phyloP scores from a whole-genome alignment of 305 asterid species.

The Fraxinus angustifolia region DNA sequence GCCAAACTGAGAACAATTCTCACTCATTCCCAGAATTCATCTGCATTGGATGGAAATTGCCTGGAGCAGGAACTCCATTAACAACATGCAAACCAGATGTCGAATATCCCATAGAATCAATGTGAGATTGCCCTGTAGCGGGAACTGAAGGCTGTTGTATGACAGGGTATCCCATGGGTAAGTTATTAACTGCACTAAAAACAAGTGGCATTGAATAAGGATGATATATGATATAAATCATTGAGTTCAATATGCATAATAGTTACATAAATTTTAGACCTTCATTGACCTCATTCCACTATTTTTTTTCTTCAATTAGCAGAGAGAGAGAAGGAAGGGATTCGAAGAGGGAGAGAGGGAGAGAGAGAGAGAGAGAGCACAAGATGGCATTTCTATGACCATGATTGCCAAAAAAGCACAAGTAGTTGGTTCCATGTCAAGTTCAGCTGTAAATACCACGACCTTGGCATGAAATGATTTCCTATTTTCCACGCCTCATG shows the following conservation, averaged over 20 bases:
- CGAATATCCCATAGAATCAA: constrained; percentile 68
- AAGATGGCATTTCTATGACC: background rate
- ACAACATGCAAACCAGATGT: constrained; percentile 67
- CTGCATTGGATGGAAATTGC: constrained; percentile 76
- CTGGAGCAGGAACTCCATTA: constrained; percentile 88
- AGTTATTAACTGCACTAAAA: constrained; percentile 88
- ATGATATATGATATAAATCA: constrained; percentile 24
- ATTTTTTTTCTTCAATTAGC: background rate
- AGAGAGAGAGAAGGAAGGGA: background rate
- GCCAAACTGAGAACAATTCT: constrained; percentile 28
- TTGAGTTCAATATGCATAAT: background rate
- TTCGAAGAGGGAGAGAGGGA: background rate
- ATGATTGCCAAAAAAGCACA: background rate
- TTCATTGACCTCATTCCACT: background rate
- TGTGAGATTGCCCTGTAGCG: constrained; percentile 76
- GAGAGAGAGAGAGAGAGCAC: background rate
- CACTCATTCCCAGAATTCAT: constrained; percentile 82
- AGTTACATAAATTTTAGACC: background rate
- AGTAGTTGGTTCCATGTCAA: background rate
- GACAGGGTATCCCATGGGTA: constrained; percentile 97
- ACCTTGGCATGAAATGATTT: background rate
- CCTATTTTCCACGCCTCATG: background rate
- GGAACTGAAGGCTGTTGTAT: constrained; percentile 66
- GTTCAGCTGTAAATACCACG: background rate
- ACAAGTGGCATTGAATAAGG: constrained; percentile 46